phyloP scores from a whole-genome alignment of 495 filamentous ascomycete species.

The Penicillium angulare region DNA sequence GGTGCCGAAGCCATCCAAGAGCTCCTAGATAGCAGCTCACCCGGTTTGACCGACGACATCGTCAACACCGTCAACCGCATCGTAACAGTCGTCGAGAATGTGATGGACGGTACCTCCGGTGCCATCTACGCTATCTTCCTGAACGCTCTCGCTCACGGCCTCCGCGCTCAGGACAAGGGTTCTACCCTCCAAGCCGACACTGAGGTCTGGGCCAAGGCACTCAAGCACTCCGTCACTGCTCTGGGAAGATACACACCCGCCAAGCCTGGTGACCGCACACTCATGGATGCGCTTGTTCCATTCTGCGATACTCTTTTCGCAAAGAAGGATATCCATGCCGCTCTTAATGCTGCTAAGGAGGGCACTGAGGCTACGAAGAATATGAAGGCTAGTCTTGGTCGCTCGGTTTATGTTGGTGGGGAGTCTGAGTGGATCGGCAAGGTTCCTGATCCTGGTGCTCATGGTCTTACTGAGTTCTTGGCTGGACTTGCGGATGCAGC shows the following conservation, averaged over 20 bases:
- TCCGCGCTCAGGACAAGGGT: constrained; percentile 57
- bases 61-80: constrained; percentile 72
- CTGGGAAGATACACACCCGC: constrained; percentile 88
- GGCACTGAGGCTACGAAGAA: constrained; percentile 83
- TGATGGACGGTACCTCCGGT: constrained; percentile 95
- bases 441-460: constrained; percentile 90
- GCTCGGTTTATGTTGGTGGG: constrained; percentile 91
- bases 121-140: constrained; percentile 96
- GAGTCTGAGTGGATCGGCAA: constrained; percentile 67
- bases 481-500: constrained; percentile 64
- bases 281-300: constrained; percentile 86
- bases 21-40: constrained; percentile 52
- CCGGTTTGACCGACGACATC: constrained; percentile 61
- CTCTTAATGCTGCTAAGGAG: constrained; percentile 70
- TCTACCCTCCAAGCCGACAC: constrained; percentile 48
- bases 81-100: constrained; percentile 77
- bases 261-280: constrained; percentile 80
- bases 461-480: constrained; percentile 79
- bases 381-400: constrained; percentile 85
- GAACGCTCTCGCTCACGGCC: constrained; percentile 76
- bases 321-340: constrained; percentile 62
- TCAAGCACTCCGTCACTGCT: constrained; percentile 65
- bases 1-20: constrained; percentile 83
- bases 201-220: constrained; percentile 71
- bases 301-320: constrained; percentile 71